phyloP scores from a whole-genome alignment of 768 basidiomycete genomes.

The Roridomyces roridus region DNA sequence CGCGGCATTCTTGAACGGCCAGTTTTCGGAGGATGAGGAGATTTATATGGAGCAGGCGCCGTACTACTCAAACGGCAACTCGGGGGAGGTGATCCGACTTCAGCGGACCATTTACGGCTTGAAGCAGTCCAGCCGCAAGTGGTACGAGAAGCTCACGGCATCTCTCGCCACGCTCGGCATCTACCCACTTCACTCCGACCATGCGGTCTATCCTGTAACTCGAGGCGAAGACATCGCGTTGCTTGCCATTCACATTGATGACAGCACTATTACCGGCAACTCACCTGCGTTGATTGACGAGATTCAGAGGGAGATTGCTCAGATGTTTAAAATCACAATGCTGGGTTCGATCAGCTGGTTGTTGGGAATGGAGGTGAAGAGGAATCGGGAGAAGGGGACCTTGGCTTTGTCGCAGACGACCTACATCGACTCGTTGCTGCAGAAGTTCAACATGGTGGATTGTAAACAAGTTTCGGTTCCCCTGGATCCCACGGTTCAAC shows the following conservation, averaged over 20 bases:
- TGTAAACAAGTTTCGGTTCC: no score
- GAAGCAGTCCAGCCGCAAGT: slow-evolving; percentile 38
- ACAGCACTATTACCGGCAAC: slow-evolving; percentile 34
- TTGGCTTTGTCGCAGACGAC: slow-evolving; percentile 35
- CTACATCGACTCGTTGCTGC: slow-evolving; percentile 34
- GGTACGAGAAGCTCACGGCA: slow-evolving; percentile 32
- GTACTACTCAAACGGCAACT: no score
- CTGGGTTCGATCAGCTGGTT: slow-evolving; percentile 34
- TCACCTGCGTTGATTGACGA: no score
- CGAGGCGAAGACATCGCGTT: slow-evolving; percentile 9
- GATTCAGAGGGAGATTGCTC: no score
- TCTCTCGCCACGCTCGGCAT: slow-evolving; percentile 19
- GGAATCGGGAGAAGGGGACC: no score
- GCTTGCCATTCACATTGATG: slow-evolving; percentile 38
- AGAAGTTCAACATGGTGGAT: slow-evolving; percentile 23
- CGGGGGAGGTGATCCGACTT: no score
- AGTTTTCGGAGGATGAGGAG: no score
- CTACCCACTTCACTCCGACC: slow-evolving; percentile 7
- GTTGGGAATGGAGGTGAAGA: no score
- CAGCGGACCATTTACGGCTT: no score
- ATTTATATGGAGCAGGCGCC: no score
- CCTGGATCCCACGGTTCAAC: slow-evolving; percentile 8
- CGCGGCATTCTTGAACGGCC: no score
- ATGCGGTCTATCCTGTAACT: slow-evolving; percentile 16
- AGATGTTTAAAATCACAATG: no score